Evolutionary conservation across 805 yeast species (phyloP).

Genomic region (Wickerhamomyces bovis): DNA sequence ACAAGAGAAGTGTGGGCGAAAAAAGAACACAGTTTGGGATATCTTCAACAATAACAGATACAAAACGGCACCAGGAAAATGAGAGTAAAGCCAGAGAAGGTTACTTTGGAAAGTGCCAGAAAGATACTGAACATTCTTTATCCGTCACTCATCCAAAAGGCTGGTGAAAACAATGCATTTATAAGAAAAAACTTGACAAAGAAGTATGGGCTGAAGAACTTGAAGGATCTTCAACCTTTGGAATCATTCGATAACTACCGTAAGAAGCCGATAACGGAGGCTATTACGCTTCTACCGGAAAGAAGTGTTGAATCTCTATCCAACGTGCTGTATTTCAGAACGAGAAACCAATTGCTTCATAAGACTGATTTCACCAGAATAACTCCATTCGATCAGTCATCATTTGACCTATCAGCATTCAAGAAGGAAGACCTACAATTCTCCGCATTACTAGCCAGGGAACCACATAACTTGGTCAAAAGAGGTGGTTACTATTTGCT

Average conservation of each 20-base stretch:
- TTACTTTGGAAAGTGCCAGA: slow-evolving; percentile 10
- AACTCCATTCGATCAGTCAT: slow-evolving; percentile 25
- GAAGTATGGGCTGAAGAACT: background rate
- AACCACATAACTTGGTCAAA: slow-evolving; percentile 37
- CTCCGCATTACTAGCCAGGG: slow-evolving; percentile 43
- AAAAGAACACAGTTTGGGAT: background rate
- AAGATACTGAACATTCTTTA: slow-evolving; percentile 27
- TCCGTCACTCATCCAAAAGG: slow-evolving; percentile 34
- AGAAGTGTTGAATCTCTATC: slow-evolving; percentile 10
- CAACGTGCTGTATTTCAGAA: slow-evolving; percentile 33
- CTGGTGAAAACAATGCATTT: background rate
- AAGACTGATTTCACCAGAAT: slow-evolving; percentile 35
- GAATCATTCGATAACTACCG: background rate
- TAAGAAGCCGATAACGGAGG: slow-evolving; percentile 7
- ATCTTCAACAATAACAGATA: background rate
- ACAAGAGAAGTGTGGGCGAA: background rate
- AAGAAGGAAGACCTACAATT: slow-evolving; percentile 25
- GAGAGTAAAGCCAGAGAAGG: slow-evolving; percentile 1
- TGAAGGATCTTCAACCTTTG: background rate
- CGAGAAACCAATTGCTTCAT: slow-evolving; percentile 33
- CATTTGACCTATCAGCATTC: slow-evolving; percentile 23
- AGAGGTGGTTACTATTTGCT: slow-evolving; percentile 47
- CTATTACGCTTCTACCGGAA: slow-evolving; percentile 2
- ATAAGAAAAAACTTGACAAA: slow-evolving; percentile 15
- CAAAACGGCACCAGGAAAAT: background rate